Evolutionary conservation across 768 basidiomycete genomes (phyloP).

Genomic region (Tricholoma flavovirens): DNA sequence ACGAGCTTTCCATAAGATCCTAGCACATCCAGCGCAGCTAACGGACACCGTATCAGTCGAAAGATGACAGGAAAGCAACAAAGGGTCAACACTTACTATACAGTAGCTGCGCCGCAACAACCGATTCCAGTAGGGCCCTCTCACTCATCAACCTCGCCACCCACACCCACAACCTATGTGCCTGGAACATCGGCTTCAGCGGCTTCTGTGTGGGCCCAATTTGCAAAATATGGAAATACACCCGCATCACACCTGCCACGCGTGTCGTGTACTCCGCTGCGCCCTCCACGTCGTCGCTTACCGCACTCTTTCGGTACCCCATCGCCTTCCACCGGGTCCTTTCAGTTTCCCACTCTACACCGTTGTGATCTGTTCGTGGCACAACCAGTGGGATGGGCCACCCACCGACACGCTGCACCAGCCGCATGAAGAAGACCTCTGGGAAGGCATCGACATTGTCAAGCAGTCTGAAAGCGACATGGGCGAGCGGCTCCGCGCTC

Average conservation of each 20-base stretch:
- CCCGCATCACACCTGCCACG: conserved; percentile 73
- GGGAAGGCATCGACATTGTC: conserved; percentile 53
- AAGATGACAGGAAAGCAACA: conserved; percentile 4
- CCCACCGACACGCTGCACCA: conserved; percentile 83
- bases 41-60: conserved; percentile 3
- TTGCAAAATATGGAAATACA: conserved; percentile 75
- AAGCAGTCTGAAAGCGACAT: conserved; percentile 68
- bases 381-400: conserved; percentile 76
- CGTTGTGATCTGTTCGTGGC: conserved; percentile 46
- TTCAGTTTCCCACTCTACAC: conserved; percentile 36
- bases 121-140: conserved; percentile 43
- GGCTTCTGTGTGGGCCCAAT: conserved; percentile 34
- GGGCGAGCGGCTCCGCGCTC: conserved; percentile 78
- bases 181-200: conserved; percentile 49
- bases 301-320: conserved; percentile 46
- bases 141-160: conserved; percentile 58
- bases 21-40: conserved; percentile 69
- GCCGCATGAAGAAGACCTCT: conserved; percentile 75
- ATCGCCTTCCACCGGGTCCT: conserved; percentile 41
- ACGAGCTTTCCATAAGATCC: conserved; percentile 53
- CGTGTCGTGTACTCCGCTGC: conserved; percentile 58
- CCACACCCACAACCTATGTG: conserved; percentile 68
- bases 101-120: conserved; percentile 62
- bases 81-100: conserved; percentile 40
- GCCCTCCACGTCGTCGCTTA: conserved; percentile 43